Evolutionary conservation across 2,329 filamentous ascomycete species (phyloP).

Genomic region (Fusarium tuaranense): DNA sequence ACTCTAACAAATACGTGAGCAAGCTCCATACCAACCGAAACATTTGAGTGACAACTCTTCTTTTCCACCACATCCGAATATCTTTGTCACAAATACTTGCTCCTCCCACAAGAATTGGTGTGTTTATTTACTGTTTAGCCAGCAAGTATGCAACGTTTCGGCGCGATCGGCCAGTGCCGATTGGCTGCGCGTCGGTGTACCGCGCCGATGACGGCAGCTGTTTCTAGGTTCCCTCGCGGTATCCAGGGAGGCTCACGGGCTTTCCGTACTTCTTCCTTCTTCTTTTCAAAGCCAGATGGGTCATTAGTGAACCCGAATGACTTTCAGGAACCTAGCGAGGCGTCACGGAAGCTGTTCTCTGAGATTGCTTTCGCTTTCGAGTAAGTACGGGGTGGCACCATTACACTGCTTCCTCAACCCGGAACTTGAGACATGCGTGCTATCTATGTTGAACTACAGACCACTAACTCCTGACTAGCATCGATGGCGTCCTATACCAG

Average conservation of each 20-base stretch:
- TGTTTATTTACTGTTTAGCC: not conserved
- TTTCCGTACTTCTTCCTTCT: constrained; percentile 27
- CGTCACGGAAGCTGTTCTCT: constrained; percentile 43
- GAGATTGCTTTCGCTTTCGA: constrained; percentile 55
- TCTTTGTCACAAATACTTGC: not conserved
- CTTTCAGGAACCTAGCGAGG: constrained; percentile 37
- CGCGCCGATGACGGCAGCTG: constrained; percentile 20
- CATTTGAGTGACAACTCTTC: not conserved
- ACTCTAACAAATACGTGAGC: constrained; percentile 14
- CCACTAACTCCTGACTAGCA: constrained; percentile 55
- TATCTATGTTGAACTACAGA: not conserved
- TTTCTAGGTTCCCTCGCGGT: constrained; percentile 10
- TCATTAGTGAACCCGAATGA: constrained; percentile 35
- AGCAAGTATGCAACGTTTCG: constrained; percentile 38
- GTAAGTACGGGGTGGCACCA: constrained; percentile 36
- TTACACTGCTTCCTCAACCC: not conserved
- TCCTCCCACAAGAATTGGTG: not conserved
- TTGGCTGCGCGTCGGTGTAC: constrained; percentile 37
- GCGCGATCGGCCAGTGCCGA: constrained; percentile 43
- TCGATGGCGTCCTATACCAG: constrained; percentile 95
- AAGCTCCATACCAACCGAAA: constrained; percentile 5
- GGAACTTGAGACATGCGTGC: not conserved
- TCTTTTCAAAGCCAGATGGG: constrained; percentile 37
- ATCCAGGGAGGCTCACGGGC: constrained; percentile 5
- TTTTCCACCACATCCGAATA: not conserved